Evolutionary conservation across 2,329 filamentous ascomycete genomes (phyloP).

Genomic region (Capronia coronata): DNA sequence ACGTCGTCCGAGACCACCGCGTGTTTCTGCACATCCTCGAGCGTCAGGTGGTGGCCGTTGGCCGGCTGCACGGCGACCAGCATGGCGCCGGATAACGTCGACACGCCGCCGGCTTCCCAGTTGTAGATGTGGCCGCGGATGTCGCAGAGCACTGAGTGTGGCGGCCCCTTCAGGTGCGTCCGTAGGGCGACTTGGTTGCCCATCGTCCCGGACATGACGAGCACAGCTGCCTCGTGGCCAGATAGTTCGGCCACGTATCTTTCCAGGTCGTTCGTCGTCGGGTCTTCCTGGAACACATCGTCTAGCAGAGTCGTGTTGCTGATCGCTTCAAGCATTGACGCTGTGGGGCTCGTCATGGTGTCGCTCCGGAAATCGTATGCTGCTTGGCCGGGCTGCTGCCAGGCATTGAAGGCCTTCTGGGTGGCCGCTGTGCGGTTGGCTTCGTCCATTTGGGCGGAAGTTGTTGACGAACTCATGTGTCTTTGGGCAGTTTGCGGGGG

Average conservation of each 20-base stretch:
- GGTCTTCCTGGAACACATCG: conserved; percentile 76
- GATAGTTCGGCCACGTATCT: conserved; percentile 64
- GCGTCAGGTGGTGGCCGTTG: conserved; percentile 67
- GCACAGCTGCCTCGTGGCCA: conserved; percentile 67
- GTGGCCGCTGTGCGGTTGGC: conserved; percentile 6
- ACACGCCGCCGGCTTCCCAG: conserved; percentile 60
- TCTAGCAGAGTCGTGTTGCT: conserved; percentile 68
- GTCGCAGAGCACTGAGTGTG: conserved; percentile 74
- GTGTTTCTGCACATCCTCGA: conserved; percentile 66
- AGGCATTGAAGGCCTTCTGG: conserved; percentile 14
- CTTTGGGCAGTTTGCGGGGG: not conserved
- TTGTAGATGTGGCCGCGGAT: conserved; percentile 69
- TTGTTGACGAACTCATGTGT: not conserved
- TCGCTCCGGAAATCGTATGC: conserved; percentile 41
- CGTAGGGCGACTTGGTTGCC: conserved; percentile 82
- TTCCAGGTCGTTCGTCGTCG: conserved; percentile 70
- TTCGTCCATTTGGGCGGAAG: not conserved
- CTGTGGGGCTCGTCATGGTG: conserved; percentile 67
- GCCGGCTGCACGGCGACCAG: conserved; percentile 59
- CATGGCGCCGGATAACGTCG: conserved; percentile 64
- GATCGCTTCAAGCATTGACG: conserved; percentile 76
- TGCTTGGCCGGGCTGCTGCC: conserved; percentile 26
- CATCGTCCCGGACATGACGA: conserved; percentile 89
- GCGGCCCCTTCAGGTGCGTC: conserved; percentile 69
- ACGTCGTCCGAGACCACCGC: conserved; percentile 63